Evolutionary conservation across 768 basidiomycete species (phyloP), one percentile per base, ranked within the genome.

Genomic region (Mycena metata): DNA sequence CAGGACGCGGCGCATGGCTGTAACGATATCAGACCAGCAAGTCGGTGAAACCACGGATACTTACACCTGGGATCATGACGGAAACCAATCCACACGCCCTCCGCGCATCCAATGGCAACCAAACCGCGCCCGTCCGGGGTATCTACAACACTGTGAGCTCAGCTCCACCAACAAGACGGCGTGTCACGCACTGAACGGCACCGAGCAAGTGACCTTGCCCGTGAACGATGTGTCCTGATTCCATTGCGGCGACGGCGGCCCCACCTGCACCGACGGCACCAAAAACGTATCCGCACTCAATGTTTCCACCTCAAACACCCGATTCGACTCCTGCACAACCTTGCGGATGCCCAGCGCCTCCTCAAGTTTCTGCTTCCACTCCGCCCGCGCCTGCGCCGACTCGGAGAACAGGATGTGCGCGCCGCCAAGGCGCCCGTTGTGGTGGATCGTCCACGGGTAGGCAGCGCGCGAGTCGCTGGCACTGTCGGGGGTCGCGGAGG

Each of bases 151-250:
- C 16, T 36, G 15, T 66, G 19, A 66, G 58, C 19, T 47, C 45
- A 33, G 7, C 12, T 41, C 6, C 16, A 43, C 36, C 46, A 52
- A 11, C 17, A 19, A 1, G 13, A 23, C 26, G 51, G n/a, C 17
- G 73, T 82, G 76, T 3, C 50, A 89, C 86, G 78, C 68, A 88
- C 96, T 91, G 79, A 99, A 96, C 15, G 97, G 96, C 24, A 95
- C 94, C 3, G 96, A 97, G 76, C 96, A 98, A 8, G 96, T 98
- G 51, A 98, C 96, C 76, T 91, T 94, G 30, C 94, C 94, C 4
- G 86, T 87, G 59, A 90, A 91, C n/a, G 90, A 83, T 65, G 84
- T 90, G 58, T 94, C 92, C 56, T 91, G 87, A 72, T 89, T 66
- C 65, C 65, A 95, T 11, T 90, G 82, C 2, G 91, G 87, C 11